Percentiles rank a stretch among this genome's conserved stretches.
Conservation (phyloP, 106 monocot species). For the Dactylorhiza incarnata region DNA sequence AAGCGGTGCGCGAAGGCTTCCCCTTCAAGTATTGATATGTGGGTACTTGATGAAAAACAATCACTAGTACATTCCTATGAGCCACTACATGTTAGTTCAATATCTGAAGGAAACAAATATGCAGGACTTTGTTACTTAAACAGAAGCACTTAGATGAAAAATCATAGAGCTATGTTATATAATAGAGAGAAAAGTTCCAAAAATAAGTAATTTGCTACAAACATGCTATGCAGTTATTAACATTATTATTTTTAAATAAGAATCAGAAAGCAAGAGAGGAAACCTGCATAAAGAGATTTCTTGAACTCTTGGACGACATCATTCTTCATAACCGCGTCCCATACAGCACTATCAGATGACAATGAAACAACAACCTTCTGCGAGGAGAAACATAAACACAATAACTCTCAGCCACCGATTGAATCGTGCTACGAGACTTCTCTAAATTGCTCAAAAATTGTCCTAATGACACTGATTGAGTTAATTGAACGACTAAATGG, state of each 20-base stretch:
- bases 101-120: neutral
- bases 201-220: neutral
- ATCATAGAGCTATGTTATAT: neutral
- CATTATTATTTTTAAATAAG: neutral
- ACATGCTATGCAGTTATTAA: neutral
- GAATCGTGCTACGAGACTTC: too few species aligned
- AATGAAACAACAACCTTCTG: conserved; percentile 72
- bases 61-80: too few species aligned
- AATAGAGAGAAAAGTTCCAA: neutral
- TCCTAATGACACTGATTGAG: too few species aligned
- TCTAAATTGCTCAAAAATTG: too few species aligned
- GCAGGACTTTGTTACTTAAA: neutral
- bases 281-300: conserved; percentile 52
- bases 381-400: conserved; percentile 7
- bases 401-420: neutral
- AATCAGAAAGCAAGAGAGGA: neutral
- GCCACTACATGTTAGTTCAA: too few species aligned
- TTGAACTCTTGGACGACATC: conserved; percentile 66
- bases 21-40: too few species aligned
- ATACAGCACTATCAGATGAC: conserved; percentile 73
- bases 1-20: too few species aligned
- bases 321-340: conserved; percentile 94
- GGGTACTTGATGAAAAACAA: neutral
- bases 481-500: too few species aligned
- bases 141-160: neutral